phyloP scores from a whole-genome alignment of 2,329 filamentous ascomycete species.

The Cytospora schulzeri region DNA sequence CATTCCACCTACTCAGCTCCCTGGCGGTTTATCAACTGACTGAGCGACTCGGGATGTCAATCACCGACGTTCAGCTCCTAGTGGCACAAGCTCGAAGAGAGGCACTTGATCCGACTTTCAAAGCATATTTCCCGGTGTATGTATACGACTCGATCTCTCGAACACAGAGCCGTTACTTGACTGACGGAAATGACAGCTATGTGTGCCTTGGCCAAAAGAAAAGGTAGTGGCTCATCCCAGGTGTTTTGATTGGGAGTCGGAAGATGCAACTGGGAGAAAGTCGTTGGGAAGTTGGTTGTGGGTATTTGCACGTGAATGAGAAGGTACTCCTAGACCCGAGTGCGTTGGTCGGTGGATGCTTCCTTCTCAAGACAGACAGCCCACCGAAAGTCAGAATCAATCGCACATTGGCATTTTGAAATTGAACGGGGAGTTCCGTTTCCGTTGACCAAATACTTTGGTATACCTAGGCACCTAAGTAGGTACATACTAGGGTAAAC shows the following conservation, averaged over 20 bases:
- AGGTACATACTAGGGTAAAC: no score
- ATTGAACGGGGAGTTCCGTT: no score
- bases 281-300: neutral
- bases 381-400: neutral
- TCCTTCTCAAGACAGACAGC: neutral
- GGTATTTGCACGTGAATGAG: neutral
- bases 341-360: neutral
- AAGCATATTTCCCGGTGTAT: slow-evolving; percentile 66
- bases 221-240: slow-evolving; percentile 29
- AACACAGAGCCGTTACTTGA: slow-evolving; percentile 6
- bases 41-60: slow-evolving; percentile 54
- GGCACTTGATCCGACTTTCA: slow-evolving; percentile 55
- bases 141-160: slow-evolving; percentile 33
- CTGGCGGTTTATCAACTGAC: slow-evolving; percentile 60
- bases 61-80: slow-evolving; percentile 59
- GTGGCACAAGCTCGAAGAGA: slow-evolving; percentile 58
- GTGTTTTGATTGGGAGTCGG: neutral
- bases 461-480: no score
- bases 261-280: neutral
- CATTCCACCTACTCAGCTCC: slow-evolving; percentile 56
- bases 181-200: slow-evolving; percentile 46
- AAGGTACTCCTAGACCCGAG: neutral
- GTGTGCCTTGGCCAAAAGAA: slow-evolving; percentile 65
- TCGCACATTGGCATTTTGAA: neutral
- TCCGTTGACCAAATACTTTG: no score